These are phyloP conservation scores for Zelopaecilomyces penicillatus DNA, from an alignment of 2,329 filamentous ascomycete species.

Conservation along the genomic window DNA sequence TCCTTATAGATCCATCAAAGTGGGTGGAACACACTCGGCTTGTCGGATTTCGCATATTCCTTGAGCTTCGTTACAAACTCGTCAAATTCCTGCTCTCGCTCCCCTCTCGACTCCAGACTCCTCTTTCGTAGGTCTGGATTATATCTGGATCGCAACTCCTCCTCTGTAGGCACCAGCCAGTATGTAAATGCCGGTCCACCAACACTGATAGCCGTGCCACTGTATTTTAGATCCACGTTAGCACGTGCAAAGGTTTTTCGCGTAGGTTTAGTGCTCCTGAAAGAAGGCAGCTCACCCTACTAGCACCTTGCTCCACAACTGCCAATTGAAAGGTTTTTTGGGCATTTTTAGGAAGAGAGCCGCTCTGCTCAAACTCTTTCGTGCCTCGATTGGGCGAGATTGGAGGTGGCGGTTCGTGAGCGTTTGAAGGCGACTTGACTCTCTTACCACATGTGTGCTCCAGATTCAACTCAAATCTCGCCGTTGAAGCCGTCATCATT, in stretches of 20 bases:
- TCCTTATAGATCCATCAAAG: neutral
- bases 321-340: constrained; percentile 45
- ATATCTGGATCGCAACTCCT: constrained; percentile 86
- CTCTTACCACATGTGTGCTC: no score
- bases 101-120: constrained; percentile 69
- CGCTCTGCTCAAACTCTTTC: no score
- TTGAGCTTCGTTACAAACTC: constrained; percentile 78
- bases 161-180: constrained; percentile 75
- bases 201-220: constrained; percentile 62
- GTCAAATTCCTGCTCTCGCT: constrained; percentile 78
- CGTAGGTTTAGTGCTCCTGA: constrained; percentile 9
- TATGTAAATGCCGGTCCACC: constrained; percentile 80
- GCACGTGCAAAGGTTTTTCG: constrained; percentile 7
- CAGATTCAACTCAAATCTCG: no score
- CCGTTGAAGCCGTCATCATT: no score
- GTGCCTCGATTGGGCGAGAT: no score
- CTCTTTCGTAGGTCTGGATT: constrained; percentile 90
- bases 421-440: no score
- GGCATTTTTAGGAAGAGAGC: constrained; percentile 15
- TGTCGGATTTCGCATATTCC: constrained; percentile 83
- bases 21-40: constrained; percentile 59
- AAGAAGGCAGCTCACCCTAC: constrained; percentile 45
- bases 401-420: no score
- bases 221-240: constrained; percentile 27
- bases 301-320: constrained; percentile 61